These are phyloP conservation scores for Diaporthe velutina DNA, from an alignment of 2,329 filamentous ascomycete species.

Conservation along the genomic window DNA sequence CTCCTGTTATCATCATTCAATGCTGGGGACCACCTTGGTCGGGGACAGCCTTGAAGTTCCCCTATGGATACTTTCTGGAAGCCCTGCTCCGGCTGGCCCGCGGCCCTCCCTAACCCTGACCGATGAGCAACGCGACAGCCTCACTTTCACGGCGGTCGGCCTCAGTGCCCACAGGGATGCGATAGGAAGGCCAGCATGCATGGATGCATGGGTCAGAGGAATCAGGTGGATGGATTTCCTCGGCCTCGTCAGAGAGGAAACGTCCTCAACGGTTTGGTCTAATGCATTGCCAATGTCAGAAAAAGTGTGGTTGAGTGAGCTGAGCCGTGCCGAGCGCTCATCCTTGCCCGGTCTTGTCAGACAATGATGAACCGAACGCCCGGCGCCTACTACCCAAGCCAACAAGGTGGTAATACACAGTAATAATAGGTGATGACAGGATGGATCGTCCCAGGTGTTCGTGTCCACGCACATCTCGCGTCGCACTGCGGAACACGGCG, in stretches of 20 bases:
- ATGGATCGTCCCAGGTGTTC: conserved; percentile 19
- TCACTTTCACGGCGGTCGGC: conserved; percentile 27
- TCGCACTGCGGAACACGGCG: conserved; percentile 5
- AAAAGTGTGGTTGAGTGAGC: conserved; percentile 10
- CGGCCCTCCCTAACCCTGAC: conserved; percentile 18
- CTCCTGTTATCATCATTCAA: neutral
- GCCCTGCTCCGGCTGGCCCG: conserved; percentile 22
- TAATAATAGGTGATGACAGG: neutral
- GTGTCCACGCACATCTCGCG: conserved; percentile 6
- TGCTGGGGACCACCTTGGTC: conserved; percentile 1
- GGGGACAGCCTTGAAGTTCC: neutral
- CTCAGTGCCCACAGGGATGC: conserved; percentile 6
- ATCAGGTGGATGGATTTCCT: neutral
- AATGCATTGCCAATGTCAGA: neutral
- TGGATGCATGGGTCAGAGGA: neutral
- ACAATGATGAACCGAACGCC: neutral
- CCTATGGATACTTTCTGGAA: conserved; percentile 17
- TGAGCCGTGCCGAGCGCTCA: neutral
- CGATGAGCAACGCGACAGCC: conserved; percentile 12
- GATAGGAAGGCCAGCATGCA: neutral
- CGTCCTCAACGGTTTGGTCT: neutral
- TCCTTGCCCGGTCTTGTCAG: conserved; percentile 10
- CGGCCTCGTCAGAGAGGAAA: conserved; percentile 7
- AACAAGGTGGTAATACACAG: neutral
- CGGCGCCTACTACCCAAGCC: neutral